These are phyloP conservation scores for Phyllosticta citrichinensis DNA, from an alignment of 2,329 filamentous ascomycete genomes.

Conservation along the genomic window DNA sequence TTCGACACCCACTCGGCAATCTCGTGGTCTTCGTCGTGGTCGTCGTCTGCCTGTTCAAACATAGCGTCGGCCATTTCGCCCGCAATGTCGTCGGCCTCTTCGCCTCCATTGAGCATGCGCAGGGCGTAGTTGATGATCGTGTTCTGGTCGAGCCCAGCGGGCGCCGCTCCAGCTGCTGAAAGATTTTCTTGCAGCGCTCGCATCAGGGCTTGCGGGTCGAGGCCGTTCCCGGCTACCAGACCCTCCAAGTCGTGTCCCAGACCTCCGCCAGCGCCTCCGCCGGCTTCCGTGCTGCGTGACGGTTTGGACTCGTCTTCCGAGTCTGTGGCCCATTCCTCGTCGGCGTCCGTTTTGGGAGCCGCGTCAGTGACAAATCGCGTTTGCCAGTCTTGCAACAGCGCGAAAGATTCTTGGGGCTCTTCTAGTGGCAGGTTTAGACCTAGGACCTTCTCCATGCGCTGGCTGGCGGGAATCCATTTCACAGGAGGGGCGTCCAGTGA, in stretches of 20 bases:
- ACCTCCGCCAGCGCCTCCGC: slow-evolving; percentile 5
- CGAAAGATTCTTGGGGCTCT: slow-evolving; percentile 24
- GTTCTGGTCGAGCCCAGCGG: slow-evolving; percentile 29
- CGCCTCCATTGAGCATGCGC: slow-evolving; percentile 35
- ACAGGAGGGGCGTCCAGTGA: slow-evolving; percentile 3
- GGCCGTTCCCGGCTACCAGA: slow-evolving; percentile 12
- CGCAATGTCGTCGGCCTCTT: slow-evolving; percentile 20
- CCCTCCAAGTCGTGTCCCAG: not conserved
- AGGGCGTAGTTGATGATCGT: slow-evolving; percentile 34
- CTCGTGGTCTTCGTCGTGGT: slow-evolving; percentile 11
- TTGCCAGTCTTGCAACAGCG: slow-evolving; percentile 37
- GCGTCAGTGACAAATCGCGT: slow-evolving; percentile 22
- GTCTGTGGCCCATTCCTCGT: not conserved
- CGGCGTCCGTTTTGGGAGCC: not conserved
- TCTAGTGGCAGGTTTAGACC: slow-evolving; percentile 11
- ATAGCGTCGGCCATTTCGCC: slow-evolving; percentile 34
- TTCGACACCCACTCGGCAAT: slow-evolving; percentile 4
- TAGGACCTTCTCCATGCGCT: slow-evolving; percentile 10
- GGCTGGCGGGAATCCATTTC: slow-evolving; percentile 22
- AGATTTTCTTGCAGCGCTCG: slow-evolving; percentile 22
- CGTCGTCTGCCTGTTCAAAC: slow-evolving; percentile 24
- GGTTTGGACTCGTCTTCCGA: not conserved
- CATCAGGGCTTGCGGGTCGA: slow-evolving; percentile 13
- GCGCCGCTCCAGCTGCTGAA: slow-evolving; percentile 23
- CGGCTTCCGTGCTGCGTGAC: slow-evolving; percentile 8